These are phyloP conservation scores for Fusarium haematococcum DNA, from an alignment of 2,329 filamentous ascomycete species.

Conservation along the genomic window DNA sequence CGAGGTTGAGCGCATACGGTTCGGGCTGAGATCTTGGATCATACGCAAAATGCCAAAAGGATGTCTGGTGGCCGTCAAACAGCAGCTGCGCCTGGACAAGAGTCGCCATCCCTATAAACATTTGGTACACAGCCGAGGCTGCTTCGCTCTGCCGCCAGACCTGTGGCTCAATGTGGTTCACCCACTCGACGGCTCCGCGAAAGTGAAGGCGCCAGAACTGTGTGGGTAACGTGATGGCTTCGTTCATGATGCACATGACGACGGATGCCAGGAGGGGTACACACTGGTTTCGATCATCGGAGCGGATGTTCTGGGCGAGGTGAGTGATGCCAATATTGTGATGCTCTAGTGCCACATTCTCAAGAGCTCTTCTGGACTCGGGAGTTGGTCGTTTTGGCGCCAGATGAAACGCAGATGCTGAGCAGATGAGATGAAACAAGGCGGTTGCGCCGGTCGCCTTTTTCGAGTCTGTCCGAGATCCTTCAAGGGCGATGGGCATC, in stretches of 20 bases:
- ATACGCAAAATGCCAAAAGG: constrained; percentile 35
- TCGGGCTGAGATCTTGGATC: constrained; percentile 38
- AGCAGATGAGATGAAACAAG: constrained; percentile 42
- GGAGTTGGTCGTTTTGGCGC: constrained; percentile 22
- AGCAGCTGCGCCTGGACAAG: constrained; percentile 38
- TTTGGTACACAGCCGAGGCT: constrained; percentile 39
- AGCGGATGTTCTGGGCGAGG: constrained; percentile 41
- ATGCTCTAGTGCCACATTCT: constrained; percentile 40
- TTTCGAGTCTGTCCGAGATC: constrained; percentile 34
- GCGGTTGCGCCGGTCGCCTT: constrained; percentile 36
- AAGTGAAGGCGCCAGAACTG: constrained; percentile 41
- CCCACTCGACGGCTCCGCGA: constrained; percentile 41
- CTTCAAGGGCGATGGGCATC: constrained; percentile 42
- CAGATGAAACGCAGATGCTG: constrained; percentile 39
- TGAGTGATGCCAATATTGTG: constrained; percentile 43
- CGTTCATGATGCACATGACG: constrained; percentile 41
- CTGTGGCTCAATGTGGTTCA: constrained; percentile 42
- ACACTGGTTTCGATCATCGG: constrained; percentile 37
- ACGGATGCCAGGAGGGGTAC: constrained; percentile 36
- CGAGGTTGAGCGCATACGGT: constrained; percentile 31
- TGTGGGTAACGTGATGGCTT: constrained; percentile 40
- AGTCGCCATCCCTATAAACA: constrained; percentile 41
- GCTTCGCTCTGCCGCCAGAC: constrained; percentile 39
- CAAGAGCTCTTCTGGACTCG: constrained; percentile 25
- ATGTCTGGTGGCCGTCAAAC: constrained; percentile 27